Base-by-base conservation (phyloP, 768 basidiomycete genomes). In the Agrocybe pediades region DNA sequence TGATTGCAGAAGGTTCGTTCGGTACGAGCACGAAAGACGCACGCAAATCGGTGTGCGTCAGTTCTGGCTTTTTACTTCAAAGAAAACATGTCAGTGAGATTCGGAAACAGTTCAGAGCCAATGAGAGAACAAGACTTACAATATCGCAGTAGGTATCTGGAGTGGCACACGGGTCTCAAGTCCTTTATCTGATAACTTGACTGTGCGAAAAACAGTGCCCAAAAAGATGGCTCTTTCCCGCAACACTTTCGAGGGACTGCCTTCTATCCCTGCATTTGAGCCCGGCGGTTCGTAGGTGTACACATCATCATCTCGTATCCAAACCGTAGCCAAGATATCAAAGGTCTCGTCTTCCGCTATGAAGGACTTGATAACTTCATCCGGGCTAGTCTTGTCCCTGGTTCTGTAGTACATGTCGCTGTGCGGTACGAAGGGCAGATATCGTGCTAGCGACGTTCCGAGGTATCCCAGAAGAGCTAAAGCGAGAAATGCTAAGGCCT, bases 1-100 rank as follows among this genome's bases (percentile, higher is more conserved):
- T 64, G 0, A 72, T 53, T 2, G 62, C 60, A 9, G 71, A 73
- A 1, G 71, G 63, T 1, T 66, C 56, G 1, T 64, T 65, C 2
- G 71, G 73, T 44, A 71, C 50, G n/a, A 74, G 65, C 13, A 71
- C 64, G 19, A 74, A 69, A 7, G 72, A 69, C 3, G 68, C 74
- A n/a, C 72, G 67, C 26, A 76, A 61, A 57, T 76, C 72, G 23
- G 68, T 65, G 43, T 62, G 63, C 3, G 59, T 55, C 30, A 74
- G 55, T 3, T 64, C 49, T 1, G 33, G 19, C 6, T 59, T 60
- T 47, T 61, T 65, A 46, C 69, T 71, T 47, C 23, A 24, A n/a
- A n/a, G n/a, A n/a, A n/a, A n/a, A n/a, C n/a, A 4, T 16, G 30
- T 36, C 33, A 36, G 11, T n/a, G n/a, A n/a, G n/a, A n/a, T n/a